These are phyloP conservation scores for Adansonia grandidieri DNA, from an alignment of 441 rosid genomes.

Conservation along the genomic window DNA sequence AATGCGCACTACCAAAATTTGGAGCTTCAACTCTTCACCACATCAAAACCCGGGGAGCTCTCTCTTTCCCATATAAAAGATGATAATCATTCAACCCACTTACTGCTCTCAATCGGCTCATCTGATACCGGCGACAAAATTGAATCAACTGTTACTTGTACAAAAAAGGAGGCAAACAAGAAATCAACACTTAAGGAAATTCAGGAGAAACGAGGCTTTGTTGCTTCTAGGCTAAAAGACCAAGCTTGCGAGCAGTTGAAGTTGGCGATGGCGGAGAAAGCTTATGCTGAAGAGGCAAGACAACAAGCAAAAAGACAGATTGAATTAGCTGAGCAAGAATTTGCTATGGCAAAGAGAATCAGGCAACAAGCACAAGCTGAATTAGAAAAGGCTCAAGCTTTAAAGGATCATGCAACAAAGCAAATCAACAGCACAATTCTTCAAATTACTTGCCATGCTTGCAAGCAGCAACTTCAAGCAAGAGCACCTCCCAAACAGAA, in stretches of 20 bases:
- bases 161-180: slow-evolving; percentile 22
- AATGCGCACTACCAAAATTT: slow-evolving; percentile 41
- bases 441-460: slow-evolving; percentile 68
- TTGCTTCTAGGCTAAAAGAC: slow-evolving; percentile 41
- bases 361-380: slow-evolving; percentile 76
- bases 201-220: not conserved
- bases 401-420: slow-evolving; percentile 57
- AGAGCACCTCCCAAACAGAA: slow-evolving; percentile 50
- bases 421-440: slow-evolving; percentile 58
- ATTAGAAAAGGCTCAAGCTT: slow-evolving; percentile 56
- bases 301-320: slow-evolving; percentile 57
- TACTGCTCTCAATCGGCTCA: slow-evolving; percentile 62
- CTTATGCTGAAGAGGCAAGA: slow-evolving; percentile 60
- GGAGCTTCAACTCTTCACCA: slow-evolving; percentile 58
- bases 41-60: too few relatives aligned
- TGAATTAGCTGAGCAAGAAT: slow-evolving; percentile 70
- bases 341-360: slow-evolving; percentile 68
- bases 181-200: not conserved
- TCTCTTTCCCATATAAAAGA: slow-evolving; percentile 39
- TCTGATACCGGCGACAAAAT: slow-evolving; percentile 32
- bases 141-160: slow-evolving; percentile 22
- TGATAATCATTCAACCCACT: slow-evolving; percentile 44
- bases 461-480: slow-evolving; percentile 61
- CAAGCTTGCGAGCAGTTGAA: slow-evolving; percentile 49
- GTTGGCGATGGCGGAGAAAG: slow-evolving; percentile 53